phyloP scores from a whole-genome alignment of 441 rosid species.

The Manihot esculenta region DNA sequence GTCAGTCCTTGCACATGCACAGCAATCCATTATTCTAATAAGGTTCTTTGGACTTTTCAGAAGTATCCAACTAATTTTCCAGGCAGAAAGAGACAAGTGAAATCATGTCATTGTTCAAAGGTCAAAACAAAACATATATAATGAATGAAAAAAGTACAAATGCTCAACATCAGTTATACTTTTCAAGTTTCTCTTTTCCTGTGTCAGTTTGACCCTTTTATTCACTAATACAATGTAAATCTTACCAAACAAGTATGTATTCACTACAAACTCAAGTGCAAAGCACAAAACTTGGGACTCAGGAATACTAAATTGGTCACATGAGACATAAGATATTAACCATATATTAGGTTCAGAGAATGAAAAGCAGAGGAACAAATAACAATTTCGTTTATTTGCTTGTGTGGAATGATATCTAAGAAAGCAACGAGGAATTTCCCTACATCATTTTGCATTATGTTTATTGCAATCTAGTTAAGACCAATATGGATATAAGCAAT shows the following conservation, averaged over 20 bases:
- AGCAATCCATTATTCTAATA: neutral
- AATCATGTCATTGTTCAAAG: neutral
- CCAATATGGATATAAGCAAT: neutral
- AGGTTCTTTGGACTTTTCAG: neutral
- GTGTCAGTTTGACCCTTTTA: neutral
- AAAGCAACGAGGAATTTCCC: neutral
- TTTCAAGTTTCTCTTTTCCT: neutral
- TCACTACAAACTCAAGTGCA: neutral
- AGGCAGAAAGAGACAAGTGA: neutral
- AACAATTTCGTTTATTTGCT: neutral
- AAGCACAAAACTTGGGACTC: neutral
- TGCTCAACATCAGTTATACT: neutral
- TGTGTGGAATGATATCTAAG: neutral
- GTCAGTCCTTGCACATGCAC: neutral
- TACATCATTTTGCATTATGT: neutral
- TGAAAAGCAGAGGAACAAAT: neutral
- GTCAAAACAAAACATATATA: neutral
- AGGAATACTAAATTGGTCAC: slow-evolving; percentile 5
- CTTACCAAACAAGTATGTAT: neutral
- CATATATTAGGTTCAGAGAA: neutral
- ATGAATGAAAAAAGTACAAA: neutral
- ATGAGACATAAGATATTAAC: neutral
- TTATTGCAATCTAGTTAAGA: neutral
- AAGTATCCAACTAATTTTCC: neutral
- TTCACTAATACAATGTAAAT: neutral